These are phyloP conservation scores for Fraxinus xanthoxyloides DNA, from an alignment of 305 asterid genomes.

Conservation along the genomic window DNA sequence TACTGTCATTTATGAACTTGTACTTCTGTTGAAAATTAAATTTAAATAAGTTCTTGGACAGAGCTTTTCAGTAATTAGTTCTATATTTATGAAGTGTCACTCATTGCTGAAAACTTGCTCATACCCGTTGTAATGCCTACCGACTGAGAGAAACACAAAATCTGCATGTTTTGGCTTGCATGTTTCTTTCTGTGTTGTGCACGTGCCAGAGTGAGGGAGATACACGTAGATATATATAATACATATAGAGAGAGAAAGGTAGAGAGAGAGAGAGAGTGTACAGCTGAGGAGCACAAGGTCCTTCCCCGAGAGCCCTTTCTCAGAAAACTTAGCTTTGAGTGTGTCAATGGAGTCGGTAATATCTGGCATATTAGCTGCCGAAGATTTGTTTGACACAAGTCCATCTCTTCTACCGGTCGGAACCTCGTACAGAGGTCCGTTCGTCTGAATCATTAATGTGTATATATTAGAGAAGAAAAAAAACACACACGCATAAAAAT, in stretches of 20 bases:
- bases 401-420: conserved; percentile 91
- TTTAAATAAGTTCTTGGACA: not conserved
- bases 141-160: conserved; percentile 41
- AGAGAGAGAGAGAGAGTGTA: conserved; percentile 5
- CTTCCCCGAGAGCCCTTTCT: conserved; percentile 59
- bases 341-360: conserved; percentile 53
- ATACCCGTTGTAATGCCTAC: conserved; percentile 37
- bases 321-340: conserved; percentile 55
- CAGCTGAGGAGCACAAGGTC: conserved; percentile 86
- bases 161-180: conserved; percentile 43
- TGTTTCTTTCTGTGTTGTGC: conserved; percentile 13
- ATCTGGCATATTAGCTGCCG: conserved; percentile 77
- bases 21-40: not conserved
- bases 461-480: not conserved
- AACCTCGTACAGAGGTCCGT: conserved; percentile 66
- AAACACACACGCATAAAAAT: not conserved
- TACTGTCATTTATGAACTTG: not conserved
- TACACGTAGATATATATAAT: not conserved
- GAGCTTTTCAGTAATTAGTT: not conserved
- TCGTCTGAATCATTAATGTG: conserved; percentile 34
- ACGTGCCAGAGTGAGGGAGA: conserved; percentile 5
- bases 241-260: conserved; percentile 18
- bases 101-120: conserved; percentile 14
- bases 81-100: not conserved
- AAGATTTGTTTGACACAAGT: conserved; percentile 38